Evolutionary conservation across 2,329 filamentous ascomycete species (phyloP), one percentile per base, ranked within the genome.

Genomic region (Daldinia eschscholtzii): DNA sequence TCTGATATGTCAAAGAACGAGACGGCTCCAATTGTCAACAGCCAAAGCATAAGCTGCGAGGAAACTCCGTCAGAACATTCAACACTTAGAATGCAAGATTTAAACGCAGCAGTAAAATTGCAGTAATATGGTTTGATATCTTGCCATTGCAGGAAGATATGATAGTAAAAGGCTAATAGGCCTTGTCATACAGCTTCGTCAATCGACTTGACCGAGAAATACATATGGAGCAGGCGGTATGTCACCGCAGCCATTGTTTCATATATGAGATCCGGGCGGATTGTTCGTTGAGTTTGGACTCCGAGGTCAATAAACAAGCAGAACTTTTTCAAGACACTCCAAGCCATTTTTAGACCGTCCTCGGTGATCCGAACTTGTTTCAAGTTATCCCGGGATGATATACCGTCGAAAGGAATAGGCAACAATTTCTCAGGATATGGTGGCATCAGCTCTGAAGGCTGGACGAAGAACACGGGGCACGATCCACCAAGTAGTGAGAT

Each of bases 231-330:
- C 13, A 48, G 6, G 23, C 20, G 44, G 20, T 48, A 48, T 15
- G 23, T 26, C 12, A 28, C 44, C 20, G 44, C 44, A 48, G 23
- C 26, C 23, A 48, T 48, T 48, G 44, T 48, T 48, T 28, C 44
- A 18, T 48, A 48, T 10, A 48, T 28, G 23, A 48, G 13, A 3
- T 48, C 23, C 12, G 44, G 9, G 6, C 44, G 44, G 10, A 48
- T 28, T 26, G 44, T 28, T 23, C 23, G 44, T n/a, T 12, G 44
- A n/a, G 44, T 48, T 48, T 48, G 44, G 44, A 4, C 20, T 20
- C 44, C 23, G 23, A 48, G 44, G 15, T 28, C 20, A 13, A 48
- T 3, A 23, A 48, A 48, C 44, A 10, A 28, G 23, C 44, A 48
- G 44, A 48, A 48, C 28, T 18, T 28, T 12, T 6, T 48, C 13